phyloP scores from a whole-genome alignment of 2,329 filamentous ascomycete genomes.

The Chaetomium globosum region DNA sequence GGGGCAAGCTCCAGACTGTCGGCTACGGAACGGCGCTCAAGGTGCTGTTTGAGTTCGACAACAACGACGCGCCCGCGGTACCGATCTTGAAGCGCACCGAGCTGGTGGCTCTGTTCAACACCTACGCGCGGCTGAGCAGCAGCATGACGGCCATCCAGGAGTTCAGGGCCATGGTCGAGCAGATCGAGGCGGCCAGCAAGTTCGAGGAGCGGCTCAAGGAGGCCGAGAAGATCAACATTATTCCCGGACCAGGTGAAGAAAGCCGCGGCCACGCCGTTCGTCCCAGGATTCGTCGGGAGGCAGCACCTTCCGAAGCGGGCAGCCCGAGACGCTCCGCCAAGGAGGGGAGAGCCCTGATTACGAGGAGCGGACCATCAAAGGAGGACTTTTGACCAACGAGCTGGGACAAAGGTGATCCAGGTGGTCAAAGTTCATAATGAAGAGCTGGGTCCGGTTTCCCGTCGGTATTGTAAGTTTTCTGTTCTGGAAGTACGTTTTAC shows the following conservation, averaged over 20 bases:
- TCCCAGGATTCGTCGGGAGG: slow-evolving; percentile 41
- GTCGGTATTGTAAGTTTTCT: slow-evolving; percentile 64
- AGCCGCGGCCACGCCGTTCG: slow-evolving; percentile 49
- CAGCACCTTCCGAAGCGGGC: slow-evolving; percentile 45
- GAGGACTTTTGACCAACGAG: slow-evolving; percentile 67
- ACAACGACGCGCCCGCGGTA: slow-evolving; percentile 53
- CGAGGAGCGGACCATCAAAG: slow-evolving; percentile 49
- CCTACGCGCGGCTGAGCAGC: slow-evolving; percentile 81
- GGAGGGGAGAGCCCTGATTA: slow-evolving; percentile 38
- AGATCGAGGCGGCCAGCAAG: slow-evolving; percentile 40
- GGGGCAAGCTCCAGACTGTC: slow-evolving; percentile 94
- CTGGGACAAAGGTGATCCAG: slow-evolving; percentile 60
- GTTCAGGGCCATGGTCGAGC: slow-evolving; percentile 64
- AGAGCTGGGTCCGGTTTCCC: slow-evolving; percentile 74
- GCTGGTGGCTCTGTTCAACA: slow-evolving; percentile 92
- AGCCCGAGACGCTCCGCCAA: slow-evolving; percentile 48
- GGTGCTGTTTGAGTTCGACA: slow-evolving; percentile 91
- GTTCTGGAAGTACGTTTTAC: not conserved
- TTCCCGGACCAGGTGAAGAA: slow-evolving; percentile 49
- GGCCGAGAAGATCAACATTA: slow-evolving; percentile 35
- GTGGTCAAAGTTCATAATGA: slow-evolving; percentile 68
- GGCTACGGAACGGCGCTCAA: slow-evolving; percentile 95
- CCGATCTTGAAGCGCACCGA: slow-evolving; percentile 84
- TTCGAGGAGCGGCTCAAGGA: slow-evolving; percentile 36
- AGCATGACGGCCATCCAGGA: slow-evolving; percentile 74